Base-by-base conservation (phyloP, 805 yeast species). In the Zygotorulaspora florentina region DNA sequence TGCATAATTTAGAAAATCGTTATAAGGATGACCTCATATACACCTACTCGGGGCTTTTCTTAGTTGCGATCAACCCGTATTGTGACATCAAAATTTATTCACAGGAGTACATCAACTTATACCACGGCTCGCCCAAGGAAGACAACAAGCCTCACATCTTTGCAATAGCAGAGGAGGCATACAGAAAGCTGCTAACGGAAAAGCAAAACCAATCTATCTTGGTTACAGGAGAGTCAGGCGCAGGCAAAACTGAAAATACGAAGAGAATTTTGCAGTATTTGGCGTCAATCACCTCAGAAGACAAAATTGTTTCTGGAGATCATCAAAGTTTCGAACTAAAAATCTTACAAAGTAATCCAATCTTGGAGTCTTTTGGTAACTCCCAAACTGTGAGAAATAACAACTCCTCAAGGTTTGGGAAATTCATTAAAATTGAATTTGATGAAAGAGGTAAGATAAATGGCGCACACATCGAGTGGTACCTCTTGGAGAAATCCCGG, bases 161-260 rank as follows among this genome's bases (percentile, higher is more conserved):
- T 66, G 95, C 95, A 1, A 81, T 86, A 26, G 85, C 96, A 0
- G 96, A 93, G 58, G 80, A 80, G 39, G 95, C 98, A 1, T 87
- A 81, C 56, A 78, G 87, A 51, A 85, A 83, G 57, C 70, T 93
- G 62, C 69, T 87, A 10, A 72, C 75, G 10, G 82, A 85, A 52
- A 74, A 71, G 41, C 81, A 80, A 57, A 85, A 90, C 64, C 99
- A 93, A 69, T 83, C 95, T 10, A 88, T 93, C 45, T 72, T 93
- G 40, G 97, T 93, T n/a, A 93, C 99, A 0, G 99, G 99, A 53
- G 99, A 93, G 63, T 85, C 95, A 18, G 99, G 99, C 54, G 99
- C 99, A 0, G 99, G 99, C 43, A 93, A 93, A 63, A 93, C 99
- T 0, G 99, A 93, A 68, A 93, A 88, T 56, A 93, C 99, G 3